phyloP scores from a whole-genome alignment of 768 basidiomycete species.

The Mycena filopes region DNA sequence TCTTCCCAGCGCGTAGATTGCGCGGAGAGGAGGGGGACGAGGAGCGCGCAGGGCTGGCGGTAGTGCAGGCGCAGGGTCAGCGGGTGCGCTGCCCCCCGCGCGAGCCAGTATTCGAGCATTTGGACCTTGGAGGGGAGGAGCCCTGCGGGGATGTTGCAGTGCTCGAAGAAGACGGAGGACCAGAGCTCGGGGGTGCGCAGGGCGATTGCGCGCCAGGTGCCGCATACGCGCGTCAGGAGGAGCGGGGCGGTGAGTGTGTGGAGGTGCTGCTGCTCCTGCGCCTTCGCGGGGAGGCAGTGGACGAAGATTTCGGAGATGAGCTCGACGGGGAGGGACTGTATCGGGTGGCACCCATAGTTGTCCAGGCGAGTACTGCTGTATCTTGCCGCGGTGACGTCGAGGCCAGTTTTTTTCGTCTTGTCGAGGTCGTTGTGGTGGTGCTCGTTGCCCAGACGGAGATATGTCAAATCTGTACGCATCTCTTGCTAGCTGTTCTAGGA shows the following conservation, averaged over 20 bases:
- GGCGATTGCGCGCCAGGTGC: constrained; percentile 11
- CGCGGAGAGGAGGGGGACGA: not conserved
- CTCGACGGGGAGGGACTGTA: constrained; percentile 5
- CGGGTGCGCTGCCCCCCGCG: constrained; percentile 5
- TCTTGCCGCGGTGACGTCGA: not conserved
- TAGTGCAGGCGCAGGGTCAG: constrained; percentile 6
- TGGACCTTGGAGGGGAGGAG: not conserved
- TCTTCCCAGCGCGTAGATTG: constrained; percentile 2
- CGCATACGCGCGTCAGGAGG: constrained; percentile 11
- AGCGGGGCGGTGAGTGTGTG: constrained; percentile 1
- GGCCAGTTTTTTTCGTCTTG: not conserved
- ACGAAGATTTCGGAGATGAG: constrained; percentile 10
- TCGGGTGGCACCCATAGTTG: constrained; percentile 2
- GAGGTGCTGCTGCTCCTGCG: not conserved
- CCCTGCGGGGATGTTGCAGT: not conserved
- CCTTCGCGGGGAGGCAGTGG: constrained; percentile 6
- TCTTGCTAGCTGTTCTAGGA: not conserved
- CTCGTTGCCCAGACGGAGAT: not conserved
- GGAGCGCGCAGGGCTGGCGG: not conserved
- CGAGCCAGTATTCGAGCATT: constrained; percentile 15
- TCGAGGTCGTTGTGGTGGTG: not conserved
- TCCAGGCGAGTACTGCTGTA: no score
- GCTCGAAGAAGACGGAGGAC: constrained; percentile 10
- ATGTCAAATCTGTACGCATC: not conserved
- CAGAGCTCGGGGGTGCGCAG: constrained; percentile 15